Evolutionary conservation across 1,139 yeast genomes (phyloP).

Genomic region (Sugiyamaella pinicola): DNA sequence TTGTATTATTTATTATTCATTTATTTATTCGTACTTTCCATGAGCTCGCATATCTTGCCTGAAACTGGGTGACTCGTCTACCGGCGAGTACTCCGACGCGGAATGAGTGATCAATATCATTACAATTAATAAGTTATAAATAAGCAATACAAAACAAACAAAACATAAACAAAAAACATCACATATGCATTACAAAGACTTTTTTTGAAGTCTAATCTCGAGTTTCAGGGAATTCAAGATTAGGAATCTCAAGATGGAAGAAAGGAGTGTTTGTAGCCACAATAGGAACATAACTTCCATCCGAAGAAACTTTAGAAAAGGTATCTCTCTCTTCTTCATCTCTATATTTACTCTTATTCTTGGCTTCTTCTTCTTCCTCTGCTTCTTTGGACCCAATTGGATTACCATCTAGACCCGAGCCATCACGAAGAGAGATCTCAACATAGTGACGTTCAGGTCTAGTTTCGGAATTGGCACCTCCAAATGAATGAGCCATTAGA

Average conservation of each 20-base stretch:
- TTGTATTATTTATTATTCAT: conserved; percentile 1
- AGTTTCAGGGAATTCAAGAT: conserved; percentile 45
- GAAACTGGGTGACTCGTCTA: too few relatives aligned
- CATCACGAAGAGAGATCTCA: conserved; percentile 28
- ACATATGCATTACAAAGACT: background rate
- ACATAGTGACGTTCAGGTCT: conserved; percentile 31
- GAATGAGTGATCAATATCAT: too few relatives aligned
- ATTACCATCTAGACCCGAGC: conserved; percentile 32
- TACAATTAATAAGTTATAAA: too few relatives aligned
- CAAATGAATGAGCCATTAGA: conserved; percentile 77
- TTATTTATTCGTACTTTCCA: too few relatives aligned
- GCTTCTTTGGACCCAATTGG: conserved; percentile 30
- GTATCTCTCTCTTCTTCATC: conserved; percentile 33
- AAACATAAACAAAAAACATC: conserved; percentile 2
- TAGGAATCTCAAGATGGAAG: conserved; percentile 86
- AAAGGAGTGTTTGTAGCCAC: conserved; percentile 76
- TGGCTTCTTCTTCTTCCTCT: conserved; percentile 29
- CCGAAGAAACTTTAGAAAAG: conserved; percentile 31
- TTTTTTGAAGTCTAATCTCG: conserved; percentile 2
- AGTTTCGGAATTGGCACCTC: conserved; percentile 52
- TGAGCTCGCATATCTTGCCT: too few relatives aligned
- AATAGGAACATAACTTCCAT: conserved; percentile 54
- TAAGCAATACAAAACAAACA: too few relatives aligned
- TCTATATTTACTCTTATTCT: conserved; percentile 25
- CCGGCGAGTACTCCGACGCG: too few relatives aligned